Conservation (phyloP, 202 grass and related monocot species). For the Dendrocalamus latiflorus region DNA sequence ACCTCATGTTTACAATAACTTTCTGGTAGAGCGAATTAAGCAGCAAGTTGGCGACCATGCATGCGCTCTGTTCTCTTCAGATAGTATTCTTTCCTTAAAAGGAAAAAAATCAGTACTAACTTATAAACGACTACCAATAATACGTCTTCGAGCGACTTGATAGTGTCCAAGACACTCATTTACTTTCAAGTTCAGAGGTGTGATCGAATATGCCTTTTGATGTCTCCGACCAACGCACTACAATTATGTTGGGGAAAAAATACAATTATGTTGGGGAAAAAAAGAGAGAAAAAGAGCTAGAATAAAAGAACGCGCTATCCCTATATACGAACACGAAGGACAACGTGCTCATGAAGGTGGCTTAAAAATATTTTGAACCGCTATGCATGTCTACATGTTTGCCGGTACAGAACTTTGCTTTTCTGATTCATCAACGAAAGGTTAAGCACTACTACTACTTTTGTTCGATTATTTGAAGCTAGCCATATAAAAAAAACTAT, state of each 20-base stretch:
- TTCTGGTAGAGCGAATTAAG: not conserved
- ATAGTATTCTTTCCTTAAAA: not conserved
- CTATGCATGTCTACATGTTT: not conserved
- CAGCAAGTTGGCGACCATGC: not conserved
- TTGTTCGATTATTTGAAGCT: not conserved
- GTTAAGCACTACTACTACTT: not conserved
- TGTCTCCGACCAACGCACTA: constrained; percentile 3
- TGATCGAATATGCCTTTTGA: not conserved
- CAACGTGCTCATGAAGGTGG: not conserved
- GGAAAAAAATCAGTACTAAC: not conserved
- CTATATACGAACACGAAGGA: not conserved
- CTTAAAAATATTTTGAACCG: not conserved
- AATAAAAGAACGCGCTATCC: not conserved
- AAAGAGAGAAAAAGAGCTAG: not conserved
- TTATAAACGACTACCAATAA: not conserved
- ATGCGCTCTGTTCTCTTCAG: not conserved
- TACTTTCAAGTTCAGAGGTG: not conserved
- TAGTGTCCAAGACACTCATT: not conserved
- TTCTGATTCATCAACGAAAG: not conserved
- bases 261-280: too few species aligned
- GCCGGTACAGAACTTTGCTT: not conserved
- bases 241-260: constrained; percentile 4
- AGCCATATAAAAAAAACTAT: not conserved
- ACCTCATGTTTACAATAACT: not conserved
- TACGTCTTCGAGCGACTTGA: not conserved